Evolutionary conservation across 1,139 yeast species (phyloP), one percentile per base, ranked within the genome.

Genomic region (Debaryomycetaceae sp.): DNA sequence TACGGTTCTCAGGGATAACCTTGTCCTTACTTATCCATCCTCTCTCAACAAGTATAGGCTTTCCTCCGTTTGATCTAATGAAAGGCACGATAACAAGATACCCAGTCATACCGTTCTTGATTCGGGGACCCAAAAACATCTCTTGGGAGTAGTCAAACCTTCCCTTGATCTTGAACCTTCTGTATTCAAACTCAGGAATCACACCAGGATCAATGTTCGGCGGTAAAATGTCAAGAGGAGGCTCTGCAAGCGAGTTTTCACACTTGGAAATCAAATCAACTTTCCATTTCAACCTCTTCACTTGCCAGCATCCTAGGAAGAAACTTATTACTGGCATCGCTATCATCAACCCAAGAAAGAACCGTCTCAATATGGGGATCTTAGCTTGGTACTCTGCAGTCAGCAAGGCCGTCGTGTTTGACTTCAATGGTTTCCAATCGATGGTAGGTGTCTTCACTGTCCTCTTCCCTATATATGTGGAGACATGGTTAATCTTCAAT

Each of bases 291-390:
- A 92, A 67, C 48, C 99, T 72, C 52, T 79, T 70, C 32, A 87
- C 82, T 64, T 92, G 99, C 99, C 98, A 92, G 42, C 94, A 79
- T 2, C 98, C 98, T 37, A 92, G 68, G 30, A 81, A 84, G 57
- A 92, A 87, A 7, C 96, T 79, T 1, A 89, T 73, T 0, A 89
- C 73, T 0, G 99, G 99, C 86, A 95, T 92, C 17, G 92, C 79
- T 33, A 87, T 63, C 75, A 85, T 70, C 19, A 84, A 60, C 0
- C 80, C 77, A 36, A 84, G 59, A 16, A 83, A 71, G 30, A 81
- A 67, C 33, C 65, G 65, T 43, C 83, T 67, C 22, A 79, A 67
- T 11, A 59, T 47, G 24, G 65, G 72, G 41, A 47, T 64, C 52
- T 56, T 70, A 49, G 61, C 60, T 45, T 59, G 75, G 56, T 62